Percentiles rank a stretch among this genome's conserved stretches.
phyloP scores from a whole-genome alignment of 768 basidiomycete genomes.

The Suillus lakei region DNA sequence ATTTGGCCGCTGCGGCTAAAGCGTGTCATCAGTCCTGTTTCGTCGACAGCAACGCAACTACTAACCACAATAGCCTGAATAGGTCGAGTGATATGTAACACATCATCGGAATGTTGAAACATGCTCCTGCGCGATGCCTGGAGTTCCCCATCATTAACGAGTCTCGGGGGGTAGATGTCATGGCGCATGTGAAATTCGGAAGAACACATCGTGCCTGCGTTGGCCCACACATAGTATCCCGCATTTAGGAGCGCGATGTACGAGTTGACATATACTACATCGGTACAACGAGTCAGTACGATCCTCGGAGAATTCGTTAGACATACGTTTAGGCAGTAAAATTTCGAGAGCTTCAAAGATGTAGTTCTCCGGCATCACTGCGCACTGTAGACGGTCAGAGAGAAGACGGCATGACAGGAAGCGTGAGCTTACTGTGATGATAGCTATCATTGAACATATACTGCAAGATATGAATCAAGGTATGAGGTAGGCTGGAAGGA shows the following conservation, averaged over 20 bases:
- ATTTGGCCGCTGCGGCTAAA: background rate
- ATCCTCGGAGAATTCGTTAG: background rate
- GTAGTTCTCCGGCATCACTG: background rate
- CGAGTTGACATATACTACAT: conserved; percentile 8
- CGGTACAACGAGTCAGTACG: background rate
- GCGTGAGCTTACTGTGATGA: background rate
- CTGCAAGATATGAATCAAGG: background rate
- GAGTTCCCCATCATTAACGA: too few relatives aligned
- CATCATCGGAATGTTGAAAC: background rate
- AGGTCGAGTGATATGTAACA: background rate
- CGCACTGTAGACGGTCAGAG: background rate
- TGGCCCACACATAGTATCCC: background rate
- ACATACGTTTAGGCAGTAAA: background rate
- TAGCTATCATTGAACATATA: background rate
- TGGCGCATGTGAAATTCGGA: background rate
- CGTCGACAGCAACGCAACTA: background rate
- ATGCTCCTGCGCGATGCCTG: background rate
- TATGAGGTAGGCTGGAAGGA: background rate
- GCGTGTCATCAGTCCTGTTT: background rate
- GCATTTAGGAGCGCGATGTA: conserved; percentile 4
- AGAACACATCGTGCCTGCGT: too few relatives aligned
- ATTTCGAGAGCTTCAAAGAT: background rate
- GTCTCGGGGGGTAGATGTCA: background rate
- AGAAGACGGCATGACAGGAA: background rate
- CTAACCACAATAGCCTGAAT: background rate